Evolutionary conservation across 306 rosid genomes (phyloP).

Genomic region (Hippophae gyantsensis): DNA sequence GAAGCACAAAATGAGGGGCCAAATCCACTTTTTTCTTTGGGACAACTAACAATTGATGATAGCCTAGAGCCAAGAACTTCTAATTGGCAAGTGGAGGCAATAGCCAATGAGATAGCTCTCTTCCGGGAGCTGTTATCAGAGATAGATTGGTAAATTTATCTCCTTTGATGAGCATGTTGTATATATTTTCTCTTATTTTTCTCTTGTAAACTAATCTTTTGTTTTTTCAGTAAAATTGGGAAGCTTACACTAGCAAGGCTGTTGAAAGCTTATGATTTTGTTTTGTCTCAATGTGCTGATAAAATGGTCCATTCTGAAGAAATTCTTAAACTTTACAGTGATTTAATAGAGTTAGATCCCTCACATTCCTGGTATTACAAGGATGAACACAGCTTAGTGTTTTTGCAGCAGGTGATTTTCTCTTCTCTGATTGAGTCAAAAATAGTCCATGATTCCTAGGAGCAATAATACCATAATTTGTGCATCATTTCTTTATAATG

Average conservation of each 20-base stretch:
- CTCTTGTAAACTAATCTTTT: constrained; percentile 3
- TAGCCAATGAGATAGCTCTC: constrained; percentile 49
- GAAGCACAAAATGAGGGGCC: constrained; percentile 34
- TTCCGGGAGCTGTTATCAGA: constrained; percentile 56
- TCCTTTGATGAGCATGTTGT: constrained; percentile 3
- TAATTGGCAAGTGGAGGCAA: constrained; percentile 47
- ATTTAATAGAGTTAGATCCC: constrained; percentile 53
- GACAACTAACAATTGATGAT: constrained; percentile 27
- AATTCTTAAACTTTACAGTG: constrained; percentile 58
- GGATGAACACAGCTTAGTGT: constrained; percentile 39
- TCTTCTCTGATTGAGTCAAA: constrained; percentile 15
- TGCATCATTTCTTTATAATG: constrained; percentile 5
- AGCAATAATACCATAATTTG: neutral
- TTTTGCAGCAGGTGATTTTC: constrained; percentile 35
- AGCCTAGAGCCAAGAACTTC: constrained; percentile 30
- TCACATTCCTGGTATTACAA: constrained; percentile 58
- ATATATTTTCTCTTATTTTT: constrained; percentile 3
- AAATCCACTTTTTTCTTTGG: constrained; percentile 22
- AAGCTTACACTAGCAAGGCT: constrained; percentile 86
- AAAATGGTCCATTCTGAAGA: constrained; percentile 41
- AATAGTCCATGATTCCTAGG: neutral
- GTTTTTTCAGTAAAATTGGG: constrained; percentile 66
- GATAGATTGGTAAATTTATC: constrained; percentile 47
- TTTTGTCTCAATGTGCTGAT: constrained; percentile 34
- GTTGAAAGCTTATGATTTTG: constrained; percentile 53